Evolutionary conservation across 192 early-diverging fungal genomes (phyloP).

Genomic region (Spizellomyces punctatus): DNA sequence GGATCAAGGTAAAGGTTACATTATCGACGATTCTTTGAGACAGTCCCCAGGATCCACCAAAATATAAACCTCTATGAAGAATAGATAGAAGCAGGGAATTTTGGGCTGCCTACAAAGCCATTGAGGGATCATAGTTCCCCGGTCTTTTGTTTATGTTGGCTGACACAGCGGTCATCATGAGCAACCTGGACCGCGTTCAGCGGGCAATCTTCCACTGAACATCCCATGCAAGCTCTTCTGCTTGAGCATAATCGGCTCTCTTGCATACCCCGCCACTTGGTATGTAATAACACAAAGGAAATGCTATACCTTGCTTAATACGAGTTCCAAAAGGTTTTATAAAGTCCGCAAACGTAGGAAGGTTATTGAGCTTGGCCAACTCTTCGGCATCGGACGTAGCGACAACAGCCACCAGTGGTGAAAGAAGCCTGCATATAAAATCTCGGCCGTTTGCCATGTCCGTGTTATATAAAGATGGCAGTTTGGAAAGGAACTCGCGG

Average conservation of each 20-base stretch:
- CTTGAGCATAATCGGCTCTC: not conserved
- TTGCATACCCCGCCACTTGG: not conserved
- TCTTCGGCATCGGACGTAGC: constrained; percentile 66
- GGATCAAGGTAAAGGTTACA: not conserved
- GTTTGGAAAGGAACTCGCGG: too few species aligned
- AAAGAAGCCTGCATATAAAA: constrained; percentile 54
- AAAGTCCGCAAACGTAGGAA: constrained; percentile 62
- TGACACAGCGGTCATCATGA: too few species aligned
- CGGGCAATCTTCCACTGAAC: not conserved
- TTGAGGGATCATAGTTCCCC: too few species aligned
- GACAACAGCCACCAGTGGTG: constrained; percentile 68
- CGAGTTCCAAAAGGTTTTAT: constrained; percentile 71
- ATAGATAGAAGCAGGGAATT: too few species aligned
- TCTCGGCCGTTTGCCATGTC: constrained; percentile 35
- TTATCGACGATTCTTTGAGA: not conserved
- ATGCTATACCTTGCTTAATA: constrained; percentile 45
- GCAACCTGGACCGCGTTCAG: not conserved
- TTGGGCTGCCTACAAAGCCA: too few species aligned
- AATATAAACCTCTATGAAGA: too few species aligned
- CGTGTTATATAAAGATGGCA: too few species aligned
- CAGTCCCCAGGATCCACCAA: not conserved
- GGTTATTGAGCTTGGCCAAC: constrained; percentile 58
- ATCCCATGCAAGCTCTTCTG: not conserved
- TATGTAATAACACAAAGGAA: not conserved
- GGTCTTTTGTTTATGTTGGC: too few species aligned